Evolutionary conservation across 768 basidiomycete genomes (phyloP), one percentile per base, ranked within the genome.

Genomic region (Phanerodontia chrysosporium): DNA sequence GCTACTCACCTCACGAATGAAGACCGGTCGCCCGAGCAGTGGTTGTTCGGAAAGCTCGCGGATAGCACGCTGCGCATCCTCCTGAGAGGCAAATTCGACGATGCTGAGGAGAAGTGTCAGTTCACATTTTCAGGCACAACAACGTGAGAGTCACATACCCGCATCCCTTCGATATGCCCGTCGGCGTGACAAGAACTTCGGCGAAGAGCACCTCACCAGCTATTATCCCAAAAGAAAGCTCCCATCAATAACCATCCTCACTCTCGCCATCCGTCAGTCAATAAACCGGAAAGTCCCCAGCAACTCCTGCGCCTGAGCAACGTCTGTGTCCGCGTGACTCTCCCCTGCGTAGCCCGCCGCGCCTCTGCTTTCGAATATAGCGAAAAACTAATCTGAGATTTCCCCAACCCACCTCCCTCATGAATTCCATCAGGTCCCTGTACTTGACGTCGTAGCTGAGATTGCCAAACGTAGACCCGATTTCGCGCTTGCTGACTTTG

Each of bases 131-230:
- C 16, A 27, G 28, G 49, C 22, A 14, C 27, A 30, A 2, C 10
- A 42, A 49, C 16, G 45, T 29, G 49, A 55, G 28, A 48, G 52
- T 44, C 7, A 83, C 95, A 76, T 69, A 98, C 97, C 96, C 96
- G 87, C 96, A 99, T 72, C 96, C 96, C 74, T 99, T 99, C 25
- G 95, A 98, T 56, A 96, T 85, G 29, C 96, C 96, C 22, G 91
- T 95, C 16, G 96, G 96, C 6, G 97, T 97, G 66, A 95, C 80
- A 70, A 99, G 86, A 67, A 99, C 94, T 87, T 99, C 96, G 84
- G 96, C 92, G 86, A 99, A 99, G 75, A 96, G 88, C 72, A 98
- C 95, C 82, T 95, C 95, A 83, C 96, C 96, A 86, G 93, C 96
- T 96, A 87, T 84, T 83, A 82, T 79, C 86, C 86, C 85, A 80